phyloP scores from a whole-genome alignment of 352 stramenopile genomes.

The Peronosclerospora sorghi region DNA sequence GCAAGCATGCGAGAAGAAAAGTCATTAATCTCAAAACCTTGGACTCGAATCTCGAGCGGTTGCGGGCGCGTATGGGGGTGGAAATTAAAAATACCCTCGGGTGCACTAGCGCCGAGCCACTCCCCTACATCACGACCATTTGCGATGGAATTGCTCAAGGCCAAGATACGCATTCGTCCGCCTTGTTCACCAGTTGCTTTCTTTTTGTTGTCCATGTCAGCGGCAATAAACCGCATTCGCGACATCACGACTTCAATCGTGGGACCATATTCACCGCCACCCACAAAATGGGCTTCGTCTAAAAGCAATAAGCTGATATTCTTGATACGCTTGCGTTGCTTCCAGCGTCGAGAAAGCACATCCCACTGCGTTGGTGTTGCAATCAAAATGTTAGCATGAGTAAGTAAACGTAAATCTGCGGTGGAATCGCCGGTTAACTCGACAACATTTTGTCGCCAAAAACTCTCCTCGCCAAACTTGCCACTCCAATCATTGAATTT shows the following conservation, averaged over 20 bases:
- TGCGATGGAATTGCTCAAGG: conserved; percentile 92
- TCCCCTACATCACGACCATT: conserved; percentile 97
- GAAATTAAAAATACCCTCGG: conserved; percentile 69
- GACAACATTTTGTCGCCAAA: conserved; percentile 79
- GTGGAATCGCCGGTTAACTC: conserved; percentile 91
- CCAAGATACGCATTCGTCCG: conserved; percentile 86
- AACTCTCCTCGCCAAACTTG: conserved; percentile 76
- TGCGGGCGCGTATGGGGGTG: conserved; percentile 90
- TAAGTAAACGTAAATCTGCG: conserved; percentile 88
- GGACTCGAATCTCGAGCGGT: conserved; percentile 94
- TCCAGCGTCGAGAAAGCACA: conserved; percentile 92
- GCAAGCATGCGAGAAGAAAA: conserved; percentile 94
- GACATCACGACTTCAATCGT: conserved; percentile 97
- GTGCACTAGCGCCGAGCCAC: conserved; percentile 91
- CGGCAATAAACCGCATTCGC: conserved; percentile 95
- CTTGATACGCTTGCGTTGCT: conserved; percentile 94
- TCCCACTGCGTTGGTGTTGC: conserved; percentile 93
- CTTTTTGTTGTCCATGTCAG: conserved; percentile 70
- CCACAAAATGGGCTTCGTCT: conserved; percentile 97
- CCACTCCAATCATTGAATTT: conserved; percentile 74
- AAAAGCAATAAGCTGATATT: conserved; percentile 90
- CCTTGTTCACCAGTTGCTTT: conserved; percentile 23
- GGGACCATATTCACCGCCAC: conserved; percentile 73
- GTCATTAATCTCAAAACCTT: conserved; percentile 97
- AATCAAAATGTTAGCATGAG: conserved; percentile 88